Evolutionary conservation across 2,329 filamentous ascomycete species (phyloP).

Genomic region (Phoma sp.): DNA sequence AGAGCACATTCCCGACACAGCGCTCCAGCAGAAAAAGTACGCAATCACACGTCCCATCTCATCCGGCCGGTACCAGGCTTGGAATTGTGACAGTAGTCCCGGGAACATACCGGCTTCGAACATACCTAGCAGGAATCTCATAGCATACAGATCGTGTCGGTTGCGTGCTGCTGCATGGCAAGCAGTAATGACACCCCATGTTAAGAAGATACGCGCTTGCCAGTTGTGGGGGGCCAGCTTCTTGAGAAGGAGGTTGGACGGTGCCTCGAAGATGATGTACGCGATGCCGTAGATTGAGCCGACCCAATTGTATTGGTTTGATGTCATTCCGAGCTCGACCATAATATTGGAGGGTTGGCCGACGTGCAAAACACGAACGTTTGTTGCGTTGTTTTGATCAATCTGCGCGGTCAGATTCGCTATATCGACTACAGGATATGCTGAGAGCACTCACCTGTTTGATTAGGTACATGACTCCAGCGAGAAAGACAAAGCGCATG

Average conservation of each 20-base stretch:
- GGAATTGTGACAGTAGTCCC: constrained; percentile 42
- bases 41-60: constrained; percentile 47
- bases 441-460: constrained; percentile 22
- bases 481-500: constrained; percentile 27
- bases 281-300: constrained; percentile 32
- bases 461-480: constrained; percentile 33
- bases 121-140: constrained; percentile 34
- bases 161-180: constrained; percentile 40
- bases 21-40: constrained; percentile 45
- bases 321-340: constrained; percentile 28
- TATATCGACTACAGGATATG: too few relatives aligned
- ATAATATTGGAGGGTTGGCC: constrained; percentile 28
- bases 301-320: constrained; percentile 35
- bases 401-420: constrained; percentile 12
- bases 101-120: constrained; percentile 39
- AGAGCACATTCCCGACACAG: constrained; percentile 44
- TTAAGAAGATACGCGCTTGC: constrained; percentile 41
- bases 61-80: constrained; percentile 47
- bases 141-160: constrained; percentile 32
- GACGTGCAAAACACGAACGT: constrained; percentile 30
- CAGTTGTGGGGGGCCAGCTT: constrained; percentile 45
- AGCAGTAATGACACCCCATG: constrained; percentile 34
- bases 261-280: constrained; percentile 37
- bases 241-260: constrained; percentile 48
- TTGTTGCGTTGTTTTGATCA: constrained; percentile 32